Conservation (phyloP, 225 moss, liverwort and hornwort genomes). For the Thuidium tamariscinum region DNA sequence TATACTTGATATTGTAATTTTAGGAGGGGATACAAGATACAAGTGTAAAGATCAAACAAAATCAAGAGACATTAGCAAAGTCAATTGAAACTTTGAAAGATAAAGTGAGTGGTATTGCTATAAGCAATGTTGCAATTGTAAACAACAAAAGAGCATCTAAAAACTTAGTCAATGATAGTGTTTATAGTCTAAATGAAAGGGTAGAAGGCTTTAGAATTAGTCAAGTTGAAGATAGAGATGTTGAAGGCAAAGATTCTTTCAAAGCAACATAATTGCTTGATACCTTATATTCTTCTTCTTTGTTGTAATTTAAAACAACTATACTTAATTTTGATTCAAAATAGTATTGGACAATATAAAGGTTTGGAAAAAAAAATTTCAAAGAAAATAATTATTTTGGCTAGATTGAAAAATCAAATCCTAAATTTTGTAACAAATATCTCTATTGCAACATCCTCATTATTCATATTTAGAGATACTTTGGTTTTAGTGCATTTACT, state of each 20-base stretch:
- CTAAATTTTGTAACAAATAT: background rate
- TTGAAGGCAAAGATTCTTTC: background rate
- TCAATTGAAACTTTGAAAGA: background rate
- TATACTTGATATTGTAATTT: background rate
- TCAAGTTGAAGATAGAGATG: background rate
- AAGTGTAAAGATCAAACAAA: background rate
- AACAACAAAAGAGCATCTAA: background rate
- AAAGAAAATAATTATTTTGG: background rate
- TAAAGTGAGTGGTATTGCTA: background rate
- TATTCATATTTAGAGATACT: background rate
- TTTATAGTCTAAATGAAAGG: background rate
- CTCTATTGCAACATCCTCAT: accelerated
- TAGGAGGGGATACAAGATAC: background rate
- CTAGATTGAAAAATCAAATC: background rate
- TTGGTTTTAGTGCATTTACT: background rate
- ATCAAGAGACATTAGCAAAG: background rate
- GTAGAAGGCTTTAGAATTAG: background rate
- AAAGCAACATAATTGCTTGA: background rate
- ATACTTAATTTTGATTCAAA: background rate
- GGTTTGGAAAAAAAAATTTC: background rate
- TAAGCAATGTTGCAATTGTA: background rate
- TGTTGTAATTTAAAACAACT: accelerated
- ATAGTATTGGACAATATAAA: background rate
- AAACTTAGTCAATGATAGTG: background rate
- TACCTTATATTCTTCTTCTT: background rate